phyloP scores from a whole-genome alignment of 2,329 filamentous ascomycete species.

The Calonectria henricotiae region DNA sequence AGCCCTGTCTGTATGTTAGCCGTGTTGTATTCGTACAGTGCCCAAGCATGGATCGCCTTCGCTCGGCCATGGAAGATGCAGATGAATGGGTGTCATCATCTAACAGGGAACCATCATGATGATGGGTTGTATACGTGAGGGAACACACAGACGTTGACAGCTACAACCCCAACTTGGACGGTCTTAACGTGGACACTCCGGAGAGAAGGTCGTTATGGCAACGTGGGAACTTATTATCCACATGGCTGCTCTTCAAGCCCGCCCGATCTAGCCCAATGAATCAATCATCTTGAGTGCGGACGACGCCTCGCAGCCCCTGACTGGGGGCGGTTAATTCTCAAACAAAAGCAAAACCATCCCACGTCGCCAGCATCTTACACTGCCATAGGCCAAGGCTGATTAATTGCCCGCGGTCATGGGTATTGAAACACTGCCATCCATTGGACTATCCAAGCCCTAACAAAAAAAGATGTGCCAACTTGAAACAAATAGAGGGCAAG shows the following conservation, averaged over 20 bases:
- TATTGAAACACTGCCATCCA: slow-evolving; percentile 49
- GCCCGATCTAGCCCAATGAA: slow-evolving; percentile 38
- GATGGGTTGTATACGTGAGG: slow-evolving; percentile 11
- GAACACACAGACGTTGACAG: slow-evolving; percentile 16
- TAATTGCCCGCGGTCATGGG: slow-evolving; percentile 37
- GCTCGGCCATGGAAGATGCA: slow-evolving; percentile 29
- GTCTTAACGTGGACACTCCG: neutral
- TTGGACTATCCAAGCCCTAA: slow-evolving; percentile 47
- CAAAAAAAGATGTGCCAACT: slow-evolving; percentile 40
- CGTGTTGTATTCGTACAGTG: slow-evolving; percentile 15
- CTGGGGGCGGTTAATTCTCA: slow-evolving; percentile 41
- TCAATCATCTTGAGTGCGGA: slow-evolving; percentile 41
- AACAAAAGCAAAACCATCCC: slow-evolving; percentile 48
- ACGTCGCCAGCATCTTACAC: slow-evolving; percentile 29
- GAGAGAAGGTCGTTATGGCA: neutral
- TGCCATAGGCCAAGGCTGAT: slow-evolving; percentile 32
- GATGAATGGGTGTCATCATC: slow-evolving; percentile 32
- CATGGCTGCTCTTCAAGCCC: slow-evolving; percentile 46
- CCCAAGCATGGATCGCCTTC: slow-evolving; percentile 30
- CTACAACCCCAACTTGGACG: slow-evolving; percentile 7
- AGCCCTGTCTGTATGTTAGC: slow-evolving; percentile 14
- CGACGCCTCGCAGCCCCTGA: slow-evolving; percentile 39
- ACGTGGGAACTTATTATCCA: slow-evolving; percentile 38
- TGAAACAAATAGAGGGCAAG: slow-evolving; percentile 49
- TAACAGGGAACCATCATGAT: slow-evolving; percentile 17